Percentiles rank a stretch among this genome's conserved stretches.
phyloP scores from a whole-genome alignment of 1,284 basidiomycete genomes.

The Hemileia vastatrix region DNA sequence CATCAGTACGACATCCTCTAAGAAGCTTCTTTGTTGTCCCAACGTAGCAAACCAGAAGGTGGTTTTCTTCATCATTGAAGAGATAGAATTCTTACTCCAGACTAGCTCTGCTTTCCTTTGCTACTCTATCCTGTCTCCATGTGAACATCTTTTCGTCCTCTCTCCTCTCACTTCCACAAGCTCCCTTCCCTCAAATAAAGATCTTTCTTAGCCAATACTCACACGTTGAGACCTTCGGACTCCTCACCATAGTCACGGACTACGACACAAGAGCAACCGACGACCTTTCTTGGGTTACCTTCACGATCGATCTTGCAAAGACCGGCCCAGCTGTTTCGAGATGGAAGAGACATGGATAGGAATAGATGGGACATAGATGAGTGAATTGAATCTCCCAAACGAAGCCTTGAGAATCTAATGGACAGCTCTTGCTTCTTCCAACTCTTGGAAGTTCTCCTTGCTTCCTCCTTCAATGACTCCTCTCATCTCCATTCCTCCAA shows the following conservation, averaged over 20 bases:
- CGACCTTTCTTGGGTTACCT: constrained; percentile 92
- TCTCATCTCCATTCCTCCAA: neutral
- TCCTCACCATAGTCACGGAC: constrained; percentile 97
- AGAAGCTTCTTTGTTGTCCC: no score
- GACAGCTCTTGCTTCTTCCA: neutral
- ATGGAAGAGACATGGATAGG: neutral
- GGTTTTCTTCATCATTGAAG: no score
- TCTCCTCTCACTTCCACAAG: no score
- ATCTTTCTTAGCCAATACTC: neutral
- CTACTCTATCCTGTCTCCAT: no score
- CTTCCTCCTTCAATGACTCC: neutral
- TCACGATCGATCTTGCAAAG: constrained; percentile 99
- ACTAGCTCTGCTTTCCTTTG: neutral
- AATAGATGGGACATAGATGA: neutral
- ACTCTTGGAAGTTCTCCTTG: neutral
- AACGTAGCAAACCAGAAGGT: no score
- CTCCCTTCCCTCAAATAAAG: no score
- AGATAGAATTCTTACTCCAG: no score
- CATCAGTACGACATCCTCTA: no score
- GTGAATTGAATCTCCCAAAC: neutral
- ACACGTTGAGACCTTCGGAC: constrained; percentile 85
- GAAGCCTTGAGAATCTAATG: neutral
- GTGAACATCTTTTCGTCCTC: no score
- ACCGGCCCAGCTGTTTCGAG: constrained; percentile 73
- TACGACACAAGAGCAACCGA: constrained; percentile 67